These are phyloP conservation scores for Trametes cingulata DNA, from an alignment of 768 basidiomycete species.

Conservation along the genomic window DNA sequence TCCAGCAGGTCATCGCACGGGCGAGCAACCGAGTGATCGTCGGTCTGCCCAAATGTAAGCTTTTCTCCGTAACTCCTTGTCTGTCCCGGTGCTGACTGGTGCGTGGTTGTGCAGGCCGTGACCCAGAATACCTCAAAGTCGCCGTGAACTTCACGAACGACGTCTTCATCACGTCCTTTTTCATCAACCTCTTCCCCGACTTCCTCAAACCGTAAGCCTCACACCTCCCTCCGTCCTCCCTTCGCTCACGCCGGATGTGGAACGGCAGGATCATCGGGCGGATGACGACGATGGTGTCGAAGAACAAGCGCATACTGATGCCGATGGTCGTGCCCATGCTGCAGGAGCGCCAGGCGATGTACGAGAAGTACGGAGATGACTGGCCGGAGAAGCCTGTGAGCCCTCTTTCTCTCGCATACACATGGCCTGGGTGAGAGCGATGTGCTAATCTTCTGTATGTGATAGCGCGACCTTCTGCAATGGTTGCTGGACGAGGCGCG, in stretches of 20 bases:
- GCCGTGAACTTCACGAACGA: constrained; percentile 22
- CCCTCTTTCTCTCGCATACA: background rate
- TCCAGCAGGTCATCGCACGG: constrained; percentile 20
- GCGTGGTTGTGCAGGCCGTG: constrained; percentile 10
- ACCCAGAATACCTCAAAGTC: constrained; percentile 13
- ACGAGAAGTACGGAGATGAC: constrained; percentile 8
- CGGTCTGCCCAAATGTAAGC: constrained; percentile 21
- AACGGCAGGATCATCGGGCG: background rate
- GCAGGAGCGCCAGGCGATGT: constrained; percentile 15
- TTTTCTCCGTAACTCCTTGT: too few species aligned
- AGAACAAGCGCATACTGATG: constrained; percentile 3
- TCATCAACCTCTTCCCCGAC: constrained; percentile 19
- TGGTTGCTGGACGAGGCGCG: constrained; percentile 40
- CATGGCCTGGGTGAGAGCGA: background rate
- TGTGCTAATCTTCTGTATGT: background rate
- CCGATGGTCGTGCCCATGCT: constrained; percentile 19
- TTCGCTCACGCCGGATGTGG: background rate
- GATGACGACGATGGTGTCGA: constrained; percentile 7
- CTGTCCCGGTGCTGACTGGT: background rate
- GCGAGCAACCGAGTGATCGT: constrained; percentile 25
- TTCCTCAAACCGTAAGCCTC: constrained; percentile 21
- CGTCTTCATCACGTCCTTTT: constrained; percentile 16
- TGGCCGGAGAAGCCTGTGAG: constrained; percentile 22
- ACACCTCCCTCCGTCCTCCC: too few species aligned
- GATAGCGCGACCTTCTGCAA: constrained; percentile 47